Base-by-base conservation (phyloP, 805 yeast species). In the Yarrowia sp. region DNA sequence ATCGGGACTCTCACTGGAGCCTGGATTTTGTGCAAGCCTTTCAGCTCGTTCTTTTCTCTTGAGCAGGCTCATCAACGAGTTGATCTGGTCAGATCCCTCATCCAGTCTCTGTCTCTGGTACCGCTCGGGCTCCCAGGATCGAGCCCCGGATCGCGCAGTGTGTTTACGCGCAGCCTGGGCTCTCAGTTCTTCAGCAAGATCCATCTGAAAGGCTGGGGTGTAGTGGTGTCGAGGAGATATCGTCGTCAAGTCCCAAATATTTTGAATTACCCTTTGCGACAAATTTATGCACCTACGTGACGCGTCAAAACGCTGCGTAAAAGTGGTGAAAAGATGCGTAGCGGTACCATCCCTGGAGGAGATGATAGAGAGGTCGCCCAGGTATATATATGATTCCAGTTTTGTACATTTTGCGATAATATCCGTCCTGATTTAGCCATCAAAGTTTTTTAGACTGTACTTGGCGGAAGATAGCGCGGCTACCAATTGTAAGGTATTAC, bases 91-190 rank as follows among this genome's bases (percentile, higher is more conserved):
- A 3, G 36, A 9, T 9, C 63, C 63, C 17, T 55, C 47, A 17
- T 40, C 63, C 39, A 55, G 24, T 2, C 63, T 36, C 30, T 55
- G 63, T 2, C 63, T 47, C 24, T 55, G 63, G 47, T 40, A 55
- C 63, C 63, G 47, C 7, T 55, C 63, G 8, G 61, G 61, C 30
- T 40, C 30, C 46, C 52, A 47, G 52, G 36, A 38, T 3, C n/a
- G 10, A 5, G 36, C 12, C 6, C 7, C 30, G 30, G 30, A 24
- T 7, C 30, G 30, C 30, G 30, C 30, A 4, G 30, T 24, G 52
- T 47, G 34, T 47, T 30, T 47, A 36, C 24, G 52, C n/a, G 9
- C n/a, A 6, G 36, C 36, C n/a, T 47, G 36, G n/a, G 52, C 52
- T 13, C 52, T 17, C 36, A 47, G 15, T 10, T 47, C 36, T 15